Evolutionary conservation across 1,284 basidiomycete genomes (phyloP).

Genomic region (Neonothopanus nambi): DNA sequence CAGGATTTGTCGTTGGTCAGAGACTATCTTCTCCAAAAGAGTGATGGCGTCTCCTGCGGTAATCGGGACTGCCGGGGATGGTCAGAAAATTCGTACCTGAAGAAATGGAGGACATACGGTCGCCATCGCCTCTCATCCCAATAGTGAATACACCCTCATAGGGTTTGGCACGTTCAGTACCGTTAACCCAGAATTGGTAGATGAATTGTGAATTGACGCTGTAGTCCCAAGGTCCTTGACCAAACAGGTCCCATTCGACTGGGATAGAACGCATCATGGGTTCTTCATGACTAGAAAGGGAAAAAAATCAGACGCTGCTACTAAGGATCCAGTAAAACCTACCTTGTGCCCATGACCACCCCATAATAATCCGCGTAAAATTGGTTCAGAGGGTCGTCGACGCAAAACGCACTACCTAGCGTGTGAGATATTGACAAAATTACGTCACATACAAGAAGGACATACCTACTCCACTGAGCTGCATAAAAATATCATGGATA

Average conservation of each 20-base stretch:
- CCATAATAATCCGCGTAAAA: conserved; percentile 66
- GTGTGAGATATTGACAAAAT: neutral
- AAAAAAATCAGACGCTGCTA: neutral
- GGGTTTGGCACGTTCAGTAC: conserved; percentile 53
- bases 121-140: conserved; percentile 67
- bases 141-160: conserved; percentile 65
- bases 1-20: conserved; percentile 66
- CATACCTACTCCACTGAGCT: conserved; percentile 50
- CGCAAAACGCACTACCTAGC: conserved; percentile 55
- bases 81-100: neutral
- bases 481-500: conserved; percentile 9
- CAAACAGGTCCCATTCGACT: conserved; percentile 58
- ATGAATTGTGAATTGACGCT: conserved; percentile 51
- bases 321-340: neutral
- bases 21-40: conserved; percentile 56
- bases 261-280: conserved; percentile 66
- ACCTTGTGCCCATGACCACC: conserved; percentile 69
- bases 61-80: conserved; percentile 41
- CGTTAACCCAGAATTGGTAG: conserved; percentile 59
- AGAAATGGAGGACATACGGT: conserved; percentile 32
- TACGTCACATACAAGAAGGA: neutral
- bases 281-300: conserved; percentile 54
- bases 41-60: conserved; percentile 48
- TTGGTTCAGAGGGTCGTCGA: conserved; percentile 69
- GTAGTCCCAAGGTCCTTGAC: conserved; percentile 63